Percentiles rank a stretch among this genome's conserved stretches.
Evolutionary conservation across 805 yeast genomes (phyloP).

Genomic region (Ogataea pini): DNA sequence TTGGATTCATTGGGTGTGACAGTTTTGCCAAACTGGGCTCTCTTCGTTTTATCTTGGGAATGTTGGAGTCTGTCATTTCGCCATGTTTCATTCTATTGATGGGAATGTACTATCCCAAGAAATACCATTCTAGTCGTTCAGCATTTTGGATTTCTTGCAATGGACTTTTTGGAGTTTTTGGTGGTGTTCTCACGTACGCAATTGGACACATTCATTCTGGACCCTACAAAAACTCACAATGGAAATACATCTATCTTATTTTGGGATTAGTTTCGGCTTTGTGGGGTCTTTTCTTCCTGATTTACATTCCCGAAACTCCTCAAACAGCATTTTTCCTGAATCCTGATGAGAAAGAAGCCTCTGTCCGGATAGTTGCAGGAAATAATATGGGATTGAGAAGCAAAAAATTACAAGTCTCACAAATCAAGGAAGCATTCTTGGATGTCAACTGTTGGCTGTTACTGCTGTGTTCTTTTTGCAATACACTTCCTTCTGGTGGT

Average conservation of each 20-base stretch:
- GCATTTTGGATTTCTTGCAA: slow-evolving; percentile 42
- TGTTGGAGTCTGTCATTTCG: slow-evolving; percentile 44
- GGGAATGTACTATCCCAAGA: slow-evolving; percentile 32
- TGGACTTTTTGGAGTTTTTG: slow-evolving; percentile 26
- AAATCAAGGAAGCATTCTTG: slow-evolving; percentile 42
- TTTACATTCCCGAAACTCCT: slow-evolving; percentile 45
- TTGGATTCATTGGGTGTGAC: slow-evolving; percentile 48
- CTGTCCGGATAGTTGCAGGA: slow-evolving; percentile 30
- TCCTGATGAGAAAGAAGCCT: slow-evolving; percentile 36
- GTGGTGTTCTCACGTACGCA: slow-evolving; percentile 30
- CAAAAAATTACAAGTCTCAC: slow-evolving; percentile 39
- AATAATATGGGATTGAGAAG: slow-evolving; percentile 48
- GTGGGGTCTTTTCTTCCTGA: slow-evolving; percentile 24
- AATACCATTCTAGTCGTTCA: slow-evolving; percentile 25
- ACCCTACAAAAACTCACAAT: slow-evolving; percentile 36
- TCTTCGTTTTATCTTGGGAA: slow-evolving; percentile 44
- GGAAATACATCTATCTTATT: slow-evolving; percentile 46
- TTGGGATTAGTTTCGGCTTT: slow-evolving; percentile 47
- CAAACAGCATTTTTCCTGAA: slow-evolving; percentile 42
- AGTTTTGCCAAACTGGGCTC: slow-evolving; percentile 43
- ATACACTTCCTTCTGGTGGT: slow-evolving; percentile 58
- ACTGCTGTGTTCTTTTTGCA: slow-evolving; percentile 37
- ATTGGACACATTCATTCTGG: slow-evolving; percentile 39
- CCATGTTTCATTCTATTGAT: slow-evolving; percentile 34
- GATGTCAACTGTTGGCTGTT: slow-evolving; percentile 35